Conservation (phyloP, 108 stramenopile species). For the Pseudonitzschia pungens region DNA sequence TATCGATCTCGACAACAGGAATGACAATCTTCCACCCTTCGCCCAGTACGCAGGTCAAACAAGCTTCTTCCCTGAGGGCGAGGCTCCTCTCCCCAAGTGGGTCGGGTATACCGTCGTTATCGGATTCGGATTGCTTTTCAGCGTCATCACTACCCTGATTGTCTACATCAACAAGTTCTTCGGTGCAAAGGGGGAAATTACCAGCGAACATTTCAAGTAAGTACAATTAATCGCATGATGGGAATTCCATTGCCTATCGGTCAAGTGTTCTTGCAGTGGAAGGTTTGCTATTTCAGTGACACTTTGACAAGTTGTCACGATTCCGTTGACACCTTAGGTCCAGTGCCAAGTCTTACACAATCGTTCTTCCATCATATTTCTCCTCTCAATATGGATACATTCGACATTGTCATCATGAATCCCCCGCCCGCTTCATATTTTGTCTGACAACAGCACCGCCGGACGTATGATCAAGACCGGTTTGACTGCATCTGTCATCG, state of each 20-base stretch:
- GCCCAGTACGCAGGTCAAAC: conserved; percentile 42
- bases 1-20: conserved; percentile 7
- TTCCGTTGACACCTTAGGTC: neutral
- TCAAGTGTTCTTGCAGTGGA: too few relatives aligned
- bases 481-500: conserved; percentile 88
- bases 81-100: conserved; percentile 51
- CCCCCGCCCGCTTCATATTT: neutral
- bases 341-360: neutral
- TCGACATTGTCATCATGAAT: too few relatives aligned
- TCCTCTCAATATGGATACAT: neutral
- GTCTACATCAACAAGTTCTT: conserved; percentile 75
- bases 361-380: neutral
- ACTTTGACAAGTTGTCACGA: neutral
- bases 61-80: conserved; percentile 75
- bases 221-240: conserved; percentile 16
- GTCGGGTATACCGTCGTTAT: conserved; percentile 78
- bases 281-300: neutral
- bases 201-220: conserved; percentile 88
- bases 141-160: conserved; percentile 75
- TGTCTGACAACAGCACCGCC: conserved; percentile 76
- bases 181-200: conserved; percentile 57
- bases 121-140: conserved; percentile 85
- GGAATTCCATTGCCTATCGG: too few relatives aligned
- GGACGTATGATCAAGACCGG: conserved; percentile 92
- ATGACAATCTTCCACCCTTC: conserved; percentile 39